Percentiles rank a stretch among this genome's conserved stretches.
Conservation (phyloP, 306 rosid species). For the Cucurbita argyrosperma region DNA sequence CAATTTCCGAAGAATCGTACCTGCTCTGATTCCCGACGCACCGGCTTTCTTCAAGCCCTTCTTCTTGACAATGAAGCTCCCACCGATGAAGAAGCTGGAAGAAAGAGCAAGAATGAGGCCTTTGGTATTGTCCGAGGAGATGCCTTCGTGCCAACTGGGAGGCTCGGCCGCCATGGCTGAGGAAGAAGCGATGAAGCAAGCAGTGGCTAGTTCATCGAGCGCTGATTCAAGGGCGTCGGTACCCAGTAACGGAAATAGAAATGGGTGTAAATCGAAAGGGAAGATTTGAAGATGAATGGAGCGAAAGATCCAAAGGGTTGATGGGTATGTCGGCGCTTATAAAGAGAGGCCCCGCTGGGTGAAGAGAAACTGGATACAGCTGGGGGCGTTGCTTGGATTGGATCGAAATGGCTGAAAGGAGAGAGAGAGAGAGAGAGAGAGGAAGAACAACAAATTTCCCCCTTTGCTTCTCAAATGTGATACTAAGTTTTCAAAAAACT, state of each 20-base stretch:
- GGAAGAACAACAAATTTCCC: background rate
- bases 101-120: constrained; percentile 64
- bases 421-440: background rate
- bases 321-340: background rate
- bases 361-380: background rate
- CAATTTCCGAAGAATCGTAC: constrained; percentile 10
- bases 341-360: background rate
- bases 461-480: background rate
- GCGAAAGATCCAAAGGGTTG: no score
- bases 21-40: constrained; percentile 66
- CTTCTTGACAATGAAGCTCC: constrained; percentile 78
- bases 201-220: background rate
- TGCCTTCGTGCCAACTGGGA: constrained; percentile 56
- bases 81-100: constrained; percentile 71
- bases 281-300: background rate
- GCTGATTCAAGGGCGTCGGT: background rate
- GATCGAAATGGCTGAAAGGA: background rate
- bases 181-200: background rate
- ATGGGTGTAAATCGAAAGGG: background rate
- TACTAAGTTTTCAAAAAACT: background rate
- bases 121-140: constrained; percentile 58
- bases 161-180: constrained; percentile 11
- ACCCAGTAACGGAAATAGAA: background rate
- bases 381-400: background rate
- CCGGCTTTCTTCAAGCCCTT: constrained; percentile 88